Conservation (phyloP, 169 alveolate genomes). For the Eimeria falciformis region DNA sequence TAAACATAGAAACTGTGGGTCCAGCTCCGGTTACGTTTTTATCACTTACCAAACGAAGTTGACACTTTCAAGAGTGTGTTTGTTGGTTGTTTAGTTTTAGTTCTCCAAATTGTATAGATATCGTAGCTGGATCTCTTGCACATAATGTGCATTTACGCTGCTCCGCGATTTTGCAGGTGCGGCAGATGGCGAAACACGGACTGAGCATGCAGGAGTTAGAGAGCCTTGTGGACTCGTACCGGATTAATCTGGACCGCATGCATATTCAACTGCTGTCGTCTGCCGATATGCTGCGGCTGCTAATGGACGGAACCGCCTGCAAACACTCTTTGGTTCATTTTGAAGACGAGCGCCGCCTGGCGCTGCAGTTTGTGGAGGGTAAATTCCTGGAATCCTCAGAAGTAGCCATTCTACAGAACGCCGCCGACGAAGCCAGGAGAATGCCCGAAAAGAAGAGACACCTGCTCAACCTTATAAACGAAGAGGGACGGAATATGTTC, state of each 20-base stretch:
- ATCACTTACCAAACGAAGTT: background rate
- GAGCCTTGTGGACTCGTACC: conserved; percentile 48
- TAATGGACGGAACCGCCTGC: conserved; percentile 76
- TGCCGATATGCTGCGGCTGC: conserved; percentile 71
- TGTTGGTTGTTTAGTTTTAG: too few species aligned
- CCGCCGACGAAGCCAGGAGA: background rate
- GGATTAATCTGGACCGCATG: conserved; percentile 66
- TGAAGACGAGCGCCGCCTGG: conserved; percentile 73
- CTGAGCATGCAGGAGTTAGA: conserved; percentile 53
- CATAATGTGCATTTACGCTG: too few species aligned
- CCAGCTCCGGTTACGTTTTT: too few species aligned
- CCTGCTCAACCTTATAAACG: conserved; percentile 60
- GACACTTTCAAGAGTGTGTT: too few species aligned
- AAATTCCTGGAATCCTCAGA: background rate
- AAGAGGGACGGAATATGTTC: conserved; percentile 57
- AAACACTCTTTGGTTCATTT: conserved; percentile 66
- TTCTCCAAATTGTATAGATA: too few species aligned
- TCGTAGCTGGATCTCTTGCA: too few species aligned
- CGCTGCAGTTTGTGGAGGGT: conserved; percentile 54
- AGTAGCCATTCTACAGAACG: background rate
- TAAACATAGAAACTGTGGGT: too few species aligned
- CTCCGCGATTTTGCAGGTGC: conserved; percentile 35
- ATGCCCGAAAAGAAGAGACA: background rate
- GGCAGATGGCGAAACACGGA: conserved; percentile 75
- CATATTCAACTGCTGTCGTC: conserved; percentile 69